Evolutionary conservation across 352 stramenopile species (phyloP).

Genomic region (Phytophthora ramorum): DNA sequence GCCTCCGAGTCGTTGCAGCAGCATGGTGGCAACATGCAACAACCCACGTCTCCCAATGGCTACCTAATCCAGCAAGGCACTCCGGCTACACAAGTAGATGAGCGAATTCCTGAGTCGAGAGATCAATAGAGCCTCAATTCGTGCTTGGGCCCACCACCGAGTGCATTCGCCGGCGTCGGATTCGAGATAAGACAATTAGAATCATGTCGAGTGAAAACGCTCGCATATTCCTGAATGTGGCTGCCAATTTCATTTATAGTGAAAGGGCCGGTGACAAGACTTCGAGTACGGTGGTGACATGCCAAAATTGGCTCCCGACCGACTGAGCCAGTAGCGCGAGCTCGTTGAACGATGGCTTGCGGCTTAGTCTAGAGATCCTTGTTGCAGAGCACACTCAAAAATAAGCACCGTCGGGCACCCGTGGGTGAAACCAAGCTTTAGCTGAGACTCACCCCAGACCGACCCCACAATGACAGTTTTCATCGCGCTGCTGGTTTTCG

Average conservation of each 20-base stretch:
- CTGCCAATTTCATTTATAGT: conserved; percentile 29
- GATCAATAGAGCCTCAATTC: conserved; percentile 11
- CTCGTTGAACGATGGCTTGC: background rate
- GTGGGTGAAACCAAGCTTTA: background rate
- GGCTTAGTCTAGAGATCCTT: background rate
- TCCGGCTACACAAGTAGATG: conserved; percentile 8
- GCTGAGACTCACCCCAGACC: background rate
- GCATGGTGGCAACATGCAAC: conserved; percentile 7
- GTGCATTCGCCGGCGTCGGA: background rate
- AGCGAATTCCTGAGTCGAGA: conserved; percentile 1
- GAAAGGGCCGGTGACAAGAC: conserved; percentile 27
- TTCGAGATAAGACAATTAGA: background rate
- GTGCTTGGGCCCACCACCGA: no score
- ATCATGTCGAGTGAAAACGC: conserved; percentile 19
- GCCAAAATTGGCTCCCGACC: conserved; percentile 22
- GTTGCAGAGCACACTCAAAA: conserved; percentile 17
- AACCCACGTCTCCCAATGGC: conserved; percentile 23
- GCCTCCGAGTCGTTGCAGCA: conserved; percentile 5
- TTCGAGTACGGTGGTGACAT: conserved; percentile 24
- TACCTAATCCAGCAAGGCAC: conserved; percentile 27
- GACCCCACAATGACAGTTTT: conserved; percentile 25
- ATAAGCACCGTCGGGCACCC: conserved; percentile 10
- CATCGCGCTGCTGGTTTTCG: conserved; percentile 32
- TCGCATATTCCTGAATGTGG: background rate
- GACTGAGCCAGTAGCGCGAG: conserved; percentile 9